A percentile compares a stretch with the other conserved stretches of the same genome.
These are phyloP conservation scores for Ordospora colligata DNA, from an alignment of 371 early-diverging fungal genomes.

Conservation along the genomic window DNA sequence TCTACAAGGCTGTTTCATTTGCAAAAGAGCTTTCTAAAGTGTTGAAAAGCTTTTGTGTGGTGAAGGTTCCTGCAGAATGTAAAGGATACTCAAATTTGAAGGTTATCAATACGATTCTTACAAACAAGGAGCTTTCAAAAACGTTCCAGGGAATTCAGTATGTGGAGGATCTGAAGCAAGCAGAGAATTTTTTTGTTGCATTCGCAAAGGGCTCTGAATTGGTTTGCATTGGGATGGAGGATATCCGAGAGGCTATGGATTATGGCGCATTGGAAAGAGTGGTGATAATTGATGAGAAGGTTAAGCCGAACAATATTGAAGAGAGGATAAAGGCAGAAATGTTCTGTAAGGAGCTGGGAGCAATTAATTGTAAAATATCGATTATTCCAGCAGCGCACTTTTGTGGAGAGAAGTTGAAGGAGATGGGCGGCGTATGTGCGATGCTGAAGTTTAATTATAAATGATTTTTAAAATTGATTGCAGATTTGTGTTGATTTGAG, in stretches of 20 bases:
- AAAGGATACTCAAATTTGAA: slow-evolving; percentile 40
- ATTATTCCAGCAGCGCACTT: slow-evolving; percentile 55
- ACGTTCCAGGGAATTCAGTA: slow-evolving; percentile 42
- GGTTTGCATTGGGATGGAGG: slow-evolving; percentile 48
- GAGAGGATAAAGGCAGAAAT: slow-evolving; percentile 44
- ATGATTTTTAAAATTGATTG: not conserved
- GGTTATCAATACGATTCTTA: slow-evolving; percentile 40
- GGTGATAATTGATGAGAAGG: slow-evolving; percentile 50
- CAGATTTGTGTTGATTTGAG: not conserved
- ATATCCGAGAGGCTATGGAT: slow-evolving; percentile 52
- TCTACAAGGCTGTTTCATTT: not conserved
- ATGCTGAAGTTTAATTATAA: slow-evolving; percentile 49
- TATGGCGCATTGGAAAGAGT: slow-evolving; percentile 55
- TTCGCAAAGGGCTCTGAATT: slow-evolving; percentile 19
- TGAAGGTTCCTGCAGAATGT: slow-evolving; percentile 44
- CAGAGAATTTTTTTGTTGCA: slow-evolving; percentile 36
- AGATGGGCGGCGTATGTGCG: slow-evolving; percentile 53
- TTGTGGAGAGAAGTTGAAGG: slow-evolving; percentile 51
- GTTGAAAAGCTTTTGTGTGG: slow-evolving; percentile 17
- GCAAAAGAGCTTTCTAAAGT: not conserved
- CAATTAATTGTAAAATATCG: slow-evolving; percentile 42
- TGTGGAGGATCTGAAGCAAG: slow-evolving; percentile 50
- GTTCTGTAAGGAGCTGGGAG: slow-evolving; percentile 34
- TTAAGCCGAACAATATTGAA: slow-evolving; percentile 42
- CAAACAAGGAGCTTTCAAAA: slow-evolving; percentile 27